Base-by-base conservation (phyloP, 2,329 filamentous ascomycete species). In the Seiridium cupressi region DNA sequence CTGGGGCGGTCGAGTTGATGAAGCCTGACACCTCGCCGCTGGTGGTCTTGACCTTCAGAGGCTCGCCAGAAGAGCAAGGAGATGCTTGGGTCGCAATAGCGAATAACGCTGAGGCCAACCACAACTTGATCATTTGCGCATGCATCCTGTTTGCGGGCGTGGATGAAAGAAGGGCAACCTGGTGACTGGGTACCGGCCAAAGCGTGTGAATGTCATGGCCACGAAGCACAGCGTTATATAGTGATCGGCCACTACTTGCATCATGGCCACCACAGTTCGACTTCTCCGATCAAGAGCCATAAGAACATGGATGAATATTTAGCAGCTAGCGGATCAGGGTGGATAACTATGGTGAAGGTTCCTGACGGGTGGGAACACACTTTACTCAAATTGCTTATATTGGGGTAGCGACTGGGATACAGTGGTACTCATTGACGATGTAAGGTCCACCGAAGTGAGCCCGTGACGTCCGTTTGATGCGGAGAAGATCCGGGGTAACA, bases 21-120 rank as follows among this genome's bases (percentile, higher is more conserved):
- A 60, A 55, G 48, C 60, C 60, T 4, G 32, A 31, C 26, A 62
- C n/a, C 54, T 57, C 18, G 3, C 60, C 60, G 42, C 53, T 59
- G 18, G 60, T 62, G 1, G 60, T 62, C 2, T 49, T 42, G 9
- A 62, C 54, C 4, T 13, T 58, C 8, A 51, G n/a, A 31, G 54
- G 26, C 9, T 34, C 44, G 8, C 18, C 44, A 35, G 42, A 7
- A 2, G 26, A 18, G 18, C 54, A 57, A 10, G 54, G 32, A 4
- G 54, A 57, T 32, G 54, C 54, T 1, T 18, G 5, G 4, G 38
- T 8, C 7, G 38, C 13, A 13, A 13, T 13, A 42, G 7, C 38
- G 38, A 42, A 13, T 8, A 42, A 13, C 38, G 7, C 38, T 13
- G 38, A 7, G 13, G 13, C 38, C 38, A 42, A 13, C 38, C 38